These are phyloP conservation scores for Penicillium verhagenii DNA, from an alignment of 495 filamentous ascomycete species.

Conservation along the genomic window DNA sequence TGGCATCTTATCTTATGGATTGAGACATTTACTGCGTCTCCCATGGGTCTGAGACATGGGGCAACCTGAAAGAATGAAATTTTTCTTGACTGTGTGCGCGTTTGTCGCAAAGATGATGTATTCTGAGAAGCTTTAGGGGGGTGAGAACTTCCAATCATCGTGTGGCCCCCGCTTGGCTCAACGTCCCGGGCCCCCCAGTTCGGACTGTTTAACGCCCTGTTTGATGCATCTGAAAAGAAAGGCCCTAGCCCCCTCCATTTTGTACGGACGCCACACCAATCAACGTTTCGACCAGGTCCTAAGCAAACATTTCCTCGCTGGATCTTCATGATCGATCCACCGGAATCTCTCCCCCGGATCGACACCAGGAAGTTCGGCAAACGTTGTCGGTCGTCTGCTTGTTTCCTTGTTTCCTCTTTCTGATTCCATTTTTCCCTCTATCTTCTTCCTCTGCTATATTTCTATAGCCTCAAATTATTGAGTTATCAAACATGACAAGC, in stretches of 20 bases:
- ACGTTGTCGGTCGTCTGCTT: conserved; percentile 18
- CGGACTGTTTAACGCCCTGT: conserved; percentile 20
- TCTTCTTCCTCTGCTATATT: not conserved
- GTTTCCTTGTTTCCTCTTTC: not conserved
- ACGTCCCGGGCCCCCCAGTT: conserved; percentile 18
- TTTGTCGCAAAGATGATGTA: conserved; percentile 3
- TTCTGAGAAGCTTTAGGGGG: not conserved
- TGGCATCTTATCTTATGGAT: conserved; percentile 5
- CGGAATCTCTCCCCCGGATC: conserved; percentile 20
- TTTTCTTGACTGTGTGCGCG: not conserved
- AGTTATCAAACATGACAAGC: not conserved
- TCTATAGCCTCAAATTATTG: not conserved
- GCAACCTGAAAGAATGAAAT: not conserved
- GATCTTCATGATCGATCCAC: conserved; percentile 16
- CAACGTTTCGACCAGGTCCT: conserved; percentile 12
- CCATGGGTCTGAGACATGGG: conserved; percentile 7
- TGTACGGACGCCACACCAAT: conserved; percentile 25
- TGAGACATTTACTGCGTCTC: not conserved
- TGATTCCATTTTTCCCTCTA: not conserved
- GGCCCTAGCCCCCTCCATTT: not conserved
- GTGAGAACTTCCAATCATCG: not conserved
- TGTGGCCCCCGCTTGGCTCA: conserved; percentile 5
- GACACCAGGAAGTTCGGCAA: conserved; percentile 24
- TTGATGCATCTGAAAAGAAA: conserved; percentile 14
- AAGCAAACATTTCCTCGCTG: conserved; percentile 26